Evolutionary conservation across 75 land plant genomes (phyloP).

Genomic region (Isoetes taiwanensis): DNA sequence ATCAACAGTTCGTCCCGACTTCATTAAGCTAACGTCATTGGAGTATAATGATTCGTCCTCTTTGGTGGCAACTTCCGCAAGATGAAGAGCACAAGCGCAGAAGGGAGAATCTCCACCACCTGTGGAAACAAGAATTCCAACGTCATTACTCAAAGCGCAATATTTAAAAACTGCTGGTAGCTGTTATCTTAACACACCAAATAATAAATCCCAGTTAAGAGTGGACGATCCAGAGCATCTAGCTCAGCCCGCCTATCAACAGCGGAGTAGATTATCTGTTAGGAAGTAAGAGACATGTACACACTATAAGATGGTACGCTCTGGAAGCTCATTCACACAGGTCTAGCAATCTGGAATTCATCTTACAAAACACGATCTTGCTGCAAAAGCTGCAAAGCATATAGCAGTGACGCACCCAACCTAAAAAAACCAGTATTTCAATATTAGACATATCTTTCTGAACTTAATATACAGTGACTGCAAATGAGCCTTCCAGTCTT

Average conservation of each 20-base stretch:
- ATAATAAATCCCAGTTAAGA: background rate
- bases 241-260: background rate
- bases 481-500: too few relatives aligned
- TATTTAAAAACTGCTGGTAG: too few relatives aligned
- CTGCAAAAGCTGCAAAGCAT: background rate
- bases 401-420: constrained; percentile 5
- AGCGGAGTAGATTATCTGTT: background rate
- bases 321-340: too few relatives aligned
- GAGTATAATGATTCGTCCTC: too few relatives aligned
- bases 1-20: too few relatives aligned
- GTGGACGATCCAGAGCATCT: constrained; percentile 1
- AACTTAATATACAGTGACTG: too few relatives aligned
- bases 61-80: constrained; percentile 86
- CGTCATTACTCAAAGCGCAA: background rate
- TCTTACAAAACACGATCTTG: background rate
- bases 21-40: too few relatives aligned
- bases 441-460: too few relatives aligned
- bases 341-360: too few relatives aligned
- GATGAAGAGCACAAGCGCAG: constrained; percentile 78
- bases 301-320: too few relatives aligned
- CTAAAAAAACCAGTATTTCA: too few relatives aligned
- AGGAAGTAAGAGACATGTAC: background rate
- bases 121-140: constrained; percentile 9
- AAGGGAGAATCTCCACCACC: constrained; percentile 84
- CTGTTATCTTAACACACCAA: background rate